These are phyloP conservation scores for Debaryomyces fabryi DNA, from an alignment of 1,139 yeast genomes.

Conservation along the genomic window DNA sequence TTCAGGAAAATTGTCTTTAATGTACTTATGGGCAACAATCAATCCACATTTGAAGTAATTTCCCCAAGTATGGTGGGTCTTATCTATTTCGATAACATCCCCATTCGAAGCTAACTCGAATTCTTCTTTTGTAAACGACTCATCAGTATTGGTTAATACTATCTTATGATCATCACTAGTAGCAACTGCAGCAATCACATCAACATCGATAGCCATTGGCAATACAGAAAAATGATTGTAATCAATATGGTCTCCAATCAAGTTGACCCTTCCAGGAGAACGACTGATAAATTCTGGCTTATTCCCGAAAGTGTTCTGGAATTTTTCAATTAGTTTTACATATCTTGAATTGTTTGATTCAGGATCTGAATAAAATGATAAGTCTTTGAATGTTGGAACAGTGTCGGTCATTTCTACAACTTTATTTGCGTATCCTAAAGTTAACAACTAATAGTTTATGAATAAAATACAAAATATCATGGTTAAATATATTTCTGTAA, in stretches of 20 bases:
- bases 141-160: slow-evolving; percentile 43
- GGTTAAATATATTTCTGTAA: no score
- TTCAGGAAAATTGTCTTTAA: slow-evolving; percentile 37
- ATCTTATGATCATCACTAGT: slow-evolving; percentile 32
- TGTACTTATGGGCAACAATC: slow-evolving; percentile 58
- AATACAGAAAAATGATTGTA: slow-evolving; percentile 67
- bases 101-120: slow-evolving; percentile 45
- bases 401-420: slow-evolving; percentile 9
- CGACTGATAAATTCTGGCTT: slow-evolving; percentile 53
- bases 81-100: slow-evolving; percentile 49
- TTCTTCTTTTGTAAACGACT: slow-evolving; percentile 31
- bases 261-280: slow-evolving; percentile 75
- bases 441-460: not conserved
- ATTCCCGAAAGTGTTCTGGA: slow-evolving; percentile 23
- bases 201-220: slow-evolving; percentile 77
- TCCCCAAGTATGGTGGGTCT: slow-evolving; percentile 57
- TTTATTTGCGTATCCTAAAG: slow-evolving; percentile 2
- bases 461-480: not conserved
- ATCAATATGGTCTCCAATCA: slow-evolving; percentile 78
- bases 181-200: slow-evolving; percentile 59
- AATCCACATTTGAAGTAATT: slow-evolving; percentile 71
- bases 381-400: slow-evolving; percentile 39
- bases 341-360: slow-evolving; percentile 30
- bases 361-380: slow-evolving; percentile 39
- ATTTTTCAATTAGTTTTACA: slow-evolving; percentile 21